Evolutionary conservation across 495 filamentous ascomycete genomes (phyloP), one percentile per base, ranked within the genome.

Genomic region (Pyronema omphalodes): DNA sequence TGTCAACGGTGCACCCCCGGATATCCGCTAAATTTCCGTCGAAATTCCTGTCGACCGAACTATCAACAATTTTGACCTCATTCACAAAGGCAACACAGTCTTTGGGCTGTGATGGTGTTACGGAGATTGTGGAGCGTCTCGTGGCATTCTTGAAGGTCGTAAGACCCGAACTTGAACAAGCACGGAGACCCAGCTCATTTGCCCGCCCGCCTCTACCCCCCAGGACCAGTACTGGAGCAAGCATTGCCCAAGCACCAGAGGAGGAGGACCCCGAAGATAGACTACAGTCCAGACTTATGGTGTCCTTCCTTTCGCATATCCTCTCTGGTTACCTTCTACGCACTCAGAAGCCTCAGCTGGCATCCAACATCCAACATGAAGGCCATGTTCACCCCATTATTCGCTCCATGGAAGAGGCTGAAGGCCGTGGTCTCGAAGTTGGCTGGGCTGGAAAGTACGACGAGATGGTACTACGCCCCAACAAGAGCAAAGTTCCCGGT

Each of bases 1-100:
- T 98, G 1, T 77, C 79, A 3, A 81, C 84, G n/a, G 75, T 95
- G 7, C 91, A 94, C 66, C 75, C 74, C 12, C 80, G 91, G 43
- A 88, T 98, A 66, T 80, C 83, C 65, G 91, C 91, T 3, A 89
- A 88, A 68, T 83, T 82, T 53, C 91, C 91, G 1, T 93, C 86
- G 53, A 82, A 88, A 14, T 98, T 98, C 67, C 73, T 98, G 34
- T 85, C 84, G n/a, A 85, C 85, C 1, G 86, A 86, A 34, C 75
- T 96, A 12, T 70, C 67, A 18, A 67, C 65, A 6, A 41, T 73
- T n/a, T 51, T 71, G 19, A 60, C 57, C 9, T 48, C 59, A 33
- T 65, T 66, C 45, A 66, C 55, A 36, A 65, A 64, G 39, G 56
- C 63, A 11, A 57, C 62, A 1, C 59, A 65, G 34, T 53, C 51